These are phyloP conservation scores for Melaleuca quinquenervia DNA, from an alignment of 345 rosid genomes.

Conservation along the genomic window DNA sequence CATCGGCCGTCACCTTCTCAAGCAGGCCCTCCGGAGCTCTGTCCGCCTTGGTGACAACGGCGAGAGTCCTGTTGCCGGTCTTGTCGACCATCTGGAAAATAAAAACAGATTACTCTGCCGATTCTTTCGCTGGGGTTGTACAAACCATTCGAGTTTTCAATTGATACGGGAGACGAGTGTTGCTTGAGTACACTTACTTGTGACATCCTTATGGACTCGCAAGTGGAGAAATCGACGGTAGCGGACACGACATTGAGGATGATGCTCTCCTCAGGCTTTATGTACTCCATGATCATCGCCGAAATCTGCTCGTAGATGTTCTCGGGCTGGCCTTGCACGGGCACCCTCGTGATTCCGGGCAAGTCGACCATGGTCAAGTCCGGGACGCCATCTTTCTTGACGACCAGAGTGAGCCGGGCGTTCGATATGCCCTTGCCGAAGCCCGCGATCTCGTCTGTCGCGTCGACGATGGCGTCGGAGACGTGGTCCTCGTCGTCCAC, in stretches of 20 bases:
- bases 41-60: conserved; percentile 39
- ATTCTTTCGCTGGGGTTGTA: background rate
- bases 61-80: conserved; percentile 33
- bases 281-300: conserved; percentile 28
- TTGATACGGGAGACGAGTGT: background rate
- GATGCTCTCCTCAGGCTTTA: conserved; percentile 31
- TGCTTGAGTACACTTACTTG: background rate
- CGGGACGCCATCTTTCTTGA: conserved; percentile 34
- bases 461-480: conserved; percentile 11
- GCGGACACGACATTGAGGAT: conserved; percentile 45
- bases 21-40: conserved; percentile 37
- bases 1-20: conserved; percentile 37
- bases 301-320: conserved; percentile 33
- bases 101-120: background rate
- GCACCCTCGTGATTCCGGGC: conserved; percentile 47
- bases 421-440: conserved; percentile 37
- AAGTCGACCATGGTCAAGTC: conserved; percentile 53
- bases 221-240: conserved; percentile 28
- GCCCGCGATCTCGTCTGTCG: conserved; percentile 37
- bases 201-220: conserved; percentile 54
- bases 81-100: conserved; percentile 17
- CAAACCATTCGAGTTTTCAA: background rate
- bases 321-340: conserved; percentile 44
- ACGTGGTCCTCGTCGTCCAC: conserved; percentile 10
- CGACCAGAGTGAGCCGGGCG: conserved; percentile 24